A percentile compares a stretch with the other conserved stretches of the same genome.
Evolutionary conservation across 2,329 filamentous ascomycete genomes (phyloP).

Genomic region (Pseudogymnoascus sp.): DNA sequence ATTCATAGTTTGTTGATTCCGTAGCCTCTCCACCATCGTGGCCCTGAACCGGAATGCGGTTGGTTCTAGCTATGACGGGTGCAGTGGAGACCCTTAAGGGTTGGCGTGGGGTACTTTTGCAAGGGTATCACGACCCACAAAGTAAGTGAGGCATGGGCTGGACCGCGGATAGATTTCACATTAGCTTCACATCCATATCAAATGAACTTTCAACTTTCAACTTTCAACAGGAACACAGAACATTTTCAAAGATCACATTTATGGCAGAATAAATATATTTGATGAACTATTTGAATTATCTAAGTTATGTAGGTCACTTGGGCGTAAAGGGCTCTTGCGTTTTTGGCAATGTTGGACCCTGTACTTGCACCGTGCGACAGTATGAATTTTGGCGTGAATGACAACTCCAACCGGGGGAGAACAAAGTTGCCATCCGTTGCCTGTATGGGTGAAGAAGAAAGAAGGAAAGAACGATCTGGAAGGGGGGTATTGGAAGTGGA

Average conservation of each 20-base stretch:
- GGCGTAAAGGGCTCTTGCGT: background rate
- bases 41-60: background rate
- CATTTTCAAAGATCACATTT: background rate
- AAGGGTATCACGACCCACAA: background rate
- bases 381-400: background rate
- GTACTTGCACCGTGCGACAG: background rate
- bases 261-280: background rate
- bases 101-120: constrained; percentile 1
- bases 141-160: background rate
- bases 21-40: background rate
- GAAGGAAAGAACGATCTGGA: background rate
- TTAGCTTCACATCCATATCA: background rate
- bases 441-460: background rate
- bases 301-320: background rate
- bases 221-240: background rate
- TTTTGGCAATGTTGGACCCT: background rate
- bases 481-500: background rate
- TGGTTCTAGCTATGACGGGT: constrained; percentile 5
- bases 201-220: background rate
- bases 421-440: background rate
- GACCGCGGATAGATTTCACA: background rate
- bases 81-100: background rate
- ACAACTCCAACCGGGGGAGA: background rate
- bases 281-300: background rate
- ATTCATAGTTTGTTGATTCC: background rate